Percentiles rank a stretch among this genome's conserved stretches.
Conservation (phyloP, 2,329 filamentous ascomycete species). For the Ceratocystis eucalypticola region DNA sequence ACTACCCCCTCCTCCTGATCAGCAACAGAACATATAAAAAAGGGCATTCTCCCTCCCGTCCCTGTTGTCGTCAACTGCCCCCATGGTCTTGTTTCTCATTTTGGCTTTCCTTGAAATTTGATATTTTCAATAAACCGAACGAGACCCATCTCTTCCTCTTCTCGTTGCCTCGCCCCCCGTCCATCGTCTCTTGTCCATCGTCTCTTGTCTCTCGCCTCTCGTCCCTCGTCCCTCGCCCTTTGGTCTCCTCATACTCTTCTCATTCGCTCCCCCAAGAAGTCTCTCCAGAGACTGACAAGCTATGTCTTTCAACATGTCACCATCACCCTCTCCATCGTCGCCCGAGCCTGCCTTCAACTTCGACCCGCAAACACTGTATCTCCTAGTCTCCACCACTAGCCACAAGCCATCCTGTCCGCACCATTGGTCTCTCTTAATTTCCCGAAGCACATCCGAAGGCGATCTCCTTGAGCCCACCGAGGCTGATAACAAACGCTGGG, state of each 20-base stretch:
- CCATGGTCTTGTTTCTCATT: neutral
- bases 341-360: slow-evolving; percentile 2
- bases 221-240: neutral
- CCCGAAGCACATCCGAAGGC: slow-evolving; percentile 8
- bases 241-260: no score
- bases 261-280: no score
- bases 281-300: neutral
- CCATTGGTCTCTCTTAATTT: slow-evolving; percentile 6
- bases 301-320: slow-evolving; percentile 7
- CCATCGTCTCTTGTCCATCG: no score
- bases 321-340: slow-evolving; percentile 10
- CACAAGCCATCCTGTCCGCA: neutral
- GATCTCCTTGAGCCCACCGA: slow-evolving; percentile 7
- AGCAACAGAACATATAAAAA: neutral
- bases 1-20: neutral
- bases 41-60: neutral
- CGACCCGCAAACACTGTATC: slow-evolving; percentile 10
- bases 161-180: no score
- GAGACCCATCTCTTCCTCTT: no score
- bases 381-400: slow-evolving; percentile 2
- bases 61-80: neutral
- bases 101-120: neutral
- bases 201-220: no score
- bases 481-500: slow-evolving; percentile 6
- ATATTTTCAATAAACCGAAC: no score